These are phyloP conservation scores for Sporothrix brunneoviolacea DNA, from an alignment of 2,329 filamentous ascomycete species.

Conservation along the genomic window DNA sequence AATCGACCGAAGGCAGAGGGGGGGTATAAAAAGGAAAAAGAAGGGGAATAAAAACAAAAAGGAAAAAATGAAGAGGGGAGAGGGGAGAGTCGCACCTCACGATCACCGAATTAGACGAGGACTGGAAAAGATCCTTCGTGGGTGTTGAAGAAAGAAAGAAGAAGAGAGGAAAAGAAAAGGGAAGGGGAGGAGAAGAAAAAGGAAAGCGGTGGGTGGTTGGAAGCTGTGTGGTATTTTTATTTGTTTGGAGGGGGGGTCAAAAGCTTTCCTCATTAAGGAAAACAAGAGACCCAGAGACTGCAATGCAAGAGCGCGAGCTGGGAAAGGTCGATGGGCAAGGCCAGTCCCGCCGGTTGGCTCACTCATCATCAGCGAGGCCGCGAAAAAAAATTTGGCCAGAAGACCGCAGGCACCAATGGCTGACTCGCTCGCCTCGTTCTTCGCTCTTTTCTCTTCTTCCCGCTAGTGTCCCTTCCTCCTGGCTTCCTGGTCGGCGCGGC, in stretches of 20 bases:
- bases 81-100: constrained; percentile 29
- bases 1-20: neutral
- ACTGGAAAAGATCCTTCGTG: constrained; percentile 39
- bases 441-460: too few species aligned
- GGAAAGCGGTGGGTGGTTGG: constrained; percentile 17
- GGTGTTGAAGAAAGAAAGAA: constrained; percentile 37
- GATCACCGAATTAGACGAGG: constrained; percentile 34
- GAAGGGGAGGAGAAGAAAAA: constrained; percentile 16
- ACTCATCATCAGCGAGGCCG: neutral
- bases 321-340: too few species aligned
- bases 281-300: neutral
- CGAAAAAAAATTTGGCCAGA: neutral
- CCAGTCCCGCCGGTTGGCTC: neutral
- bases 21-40: constrained; percentile 6
- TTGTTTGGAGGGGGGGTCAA: neutral
- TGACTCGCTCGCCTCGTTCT: too few species aligned
- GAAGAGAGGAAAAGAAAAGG: constrained; percentile 13
- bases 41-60: neutral
- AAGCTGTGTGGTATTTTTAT: constrained; percentile 17
- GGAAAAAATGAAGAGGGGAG: constrained; percentile 7
- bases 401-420: too few species aligned
- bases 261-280: too few species aligned
- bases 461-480: neutral
- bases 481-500: neutral
- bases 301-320: neutral